These are phyloP conservation scores for Chalciporus piperatus DNA, from an alignment of 768 basidiomycete species.

Conservation along the genomic window DNA sequence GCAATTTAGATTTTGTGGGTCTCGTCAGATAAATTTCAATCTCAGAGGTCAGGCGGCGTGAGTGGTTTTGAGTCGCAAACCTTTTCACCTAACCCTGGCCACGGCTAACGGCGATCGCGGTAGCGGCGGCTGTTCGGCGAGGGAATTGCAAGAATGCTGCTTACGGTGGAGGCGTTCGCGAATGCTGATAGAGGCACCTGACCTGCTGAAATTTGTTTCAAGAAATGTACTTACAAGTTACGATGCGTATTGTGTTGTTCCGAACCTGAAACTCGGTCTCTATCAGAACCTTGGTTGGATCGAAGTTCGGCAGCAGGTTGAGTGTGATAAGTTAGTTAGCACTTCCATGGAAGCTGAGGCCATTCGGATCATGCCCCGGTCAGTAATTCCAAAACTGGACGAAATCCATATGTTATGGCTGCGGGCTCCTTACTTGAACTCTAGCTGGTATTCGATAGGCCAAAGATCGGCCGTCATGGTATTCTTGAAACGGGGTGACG, in stretches of 20 bases:
- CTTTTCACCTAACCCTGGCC: background rate
- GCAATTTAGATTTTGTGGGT: slow-evolving; percentile 19
- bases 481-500: slow-evolving; percentile 18
- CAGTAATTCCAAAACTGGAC: background rate
- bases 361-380: slow-evolving; percentile 5
- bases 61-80: slow-evolving; percentile 1
- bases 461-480: too few relatives aligned
- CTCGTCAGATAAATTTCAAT: slow-evolving; percentile 14
- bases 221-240: too few relatives aligned
- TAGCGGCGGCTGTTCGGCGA: slow-evolving; percentile 6
- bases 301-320: slow-evolving; percentile 7
- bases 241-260: slow-evolving; percentile 5
- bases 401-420: background rate
- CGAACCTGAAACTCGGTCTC: slow-evolving; percentile 8
- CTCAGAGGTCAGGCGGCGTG: slow-evolving; percentile 11
- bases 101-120: slow-evolving; percentile 15
- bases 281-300: slow-evolving; percentile 9
- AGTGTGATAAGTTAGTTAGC: background rate
- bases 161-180: background rate
- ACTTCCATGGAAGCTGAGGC: slow-evolving; percentile 9
- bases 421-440: too few relatives aligned
- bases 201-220: slow-evolving; percentile 16
- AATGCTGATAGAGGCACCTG: slow-evolving; percentile 13
- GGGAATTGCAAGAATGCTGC: background rate
- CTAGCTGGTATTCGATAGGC: background rate